A percentile compares a stretch with the other conserved stretches of the same genome.
These are phyloP conservation scores for Setaria viridis DNA, from an alignment of 202 grass and related monocot species.

Conservation along the genomic window DNA sequence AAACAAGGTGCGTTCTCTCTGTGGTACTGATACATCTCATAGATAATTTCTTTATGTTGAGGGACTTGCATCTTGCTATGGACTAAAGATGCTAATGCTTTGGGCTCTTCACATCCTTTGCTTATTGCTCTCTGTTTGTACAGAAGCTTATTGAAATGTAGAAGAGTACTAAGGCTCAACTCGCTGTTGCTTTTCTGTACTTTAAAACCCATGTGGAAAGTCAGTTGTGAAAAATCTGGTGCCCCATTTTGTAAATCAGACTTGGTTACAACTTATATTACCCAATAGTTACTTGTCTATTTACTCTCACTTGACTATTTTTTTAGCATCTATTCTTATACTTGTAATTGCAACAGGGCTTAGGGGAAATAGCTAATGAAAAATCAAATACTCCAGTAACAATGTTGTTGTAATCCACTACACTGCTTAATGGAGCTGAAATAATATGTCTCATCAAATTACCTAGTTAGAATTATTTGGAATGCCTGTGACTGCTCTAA, in stretches of 20 bases:
- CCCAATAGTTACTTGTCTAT: background rate
- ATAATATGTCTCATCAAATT: slow-evolving; percentile 4
- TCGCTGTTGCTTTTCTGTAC: background rate
- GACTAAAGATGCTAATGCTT: background rate
- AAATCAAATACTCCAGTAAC: background rate
- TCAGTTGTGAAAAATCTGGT: background rate
- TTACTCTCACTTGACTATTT: background rate
- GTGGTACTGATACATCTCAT: slow-evolving; percentile 6
- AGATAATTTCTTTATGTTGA: slow-evolving; percentile 30
- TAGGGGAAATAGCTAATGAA: background rate
- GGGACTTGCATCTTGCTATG: background rate
- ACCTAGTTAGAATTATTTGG: slow-evolving; percentile 17
- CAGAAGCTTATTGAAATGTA: background rate
- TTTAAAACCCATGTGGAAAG: background rate
- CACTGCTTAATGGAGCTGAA: background rate
- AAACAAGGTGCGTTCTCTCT: slow-evolving; percentile 58
- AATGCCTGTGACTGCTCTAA: background rate
- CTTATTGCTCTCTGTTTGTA: slow-evolving; percentile 12
- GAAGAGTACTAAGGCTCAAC: background rate
- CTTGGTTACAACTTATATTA: background rate
- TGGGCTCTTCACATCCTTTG: background rate
- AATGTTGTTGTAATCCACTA: background rate
- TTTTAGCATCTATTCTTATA: background rate
- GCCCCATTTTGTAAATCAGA: background rate
- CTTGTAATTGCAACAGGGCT: background rate